Conservation (phyloP, 768 basidiomycete species). For the Boletus tylopilopsis region DNA sequence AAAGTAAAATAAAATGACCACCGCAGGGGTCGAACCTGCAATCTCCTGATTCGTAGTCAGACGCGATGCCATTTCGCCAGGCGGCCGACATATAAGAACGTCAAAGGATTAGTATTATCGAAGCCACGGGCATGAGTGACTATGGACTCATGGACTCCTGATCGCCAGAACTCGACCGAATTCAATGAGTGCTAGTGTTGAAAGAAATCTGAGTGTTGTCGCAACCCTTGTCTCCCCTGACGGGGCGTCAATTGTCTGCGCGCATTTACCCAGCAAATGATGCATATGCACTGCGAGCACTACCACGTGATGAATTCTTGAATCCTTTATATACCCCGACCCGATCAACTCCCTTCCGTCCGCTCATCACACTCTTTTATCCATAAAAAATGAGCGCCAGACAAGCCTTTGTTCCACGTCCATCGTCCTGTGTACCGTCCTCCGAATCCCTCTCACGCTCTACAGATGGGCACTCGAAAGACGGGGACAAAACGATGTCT, state of each 20-base stretch:
- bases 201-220: no score
- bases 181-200: no score
- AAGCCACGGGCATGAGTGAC: no score
- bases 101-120: no score
- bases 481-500: conserved; percentile 7
- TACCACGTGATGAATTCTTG: conserved; percentile 17
- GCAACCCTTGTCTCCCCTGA: no score
- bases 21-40: conserved; percentile 85
- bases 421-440: conserved; percentile 8
- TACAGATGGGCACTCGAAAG: neutral
- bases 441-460: conserved; percentile 8
- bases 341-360: neutral
- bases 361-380: neutral
- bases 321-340: conserved; percentile 7
- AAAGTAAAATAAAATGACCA: conserved; percentile 39
- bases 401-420: conserved; percentile 24
- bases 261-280: no score
- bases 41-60: conserved; percentile 93
- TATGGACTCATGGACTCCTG: no score
- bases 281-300: neutral
- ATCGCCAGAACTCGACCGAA: no score
- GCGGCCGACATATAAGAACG: conserved; percentile 64
- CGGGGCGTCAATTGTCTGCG: no score
- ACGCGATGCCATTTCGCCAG: conserved; percentile 93
- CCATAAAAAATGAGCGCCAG: conserved; percentile 25